Percentiles rank a stretch among this genome's conserved stretches.
phyloP scores from a whole-genome alignment of 2,329 filamentous ascomycete species.

The Lachnellula willkommii region DNA sequence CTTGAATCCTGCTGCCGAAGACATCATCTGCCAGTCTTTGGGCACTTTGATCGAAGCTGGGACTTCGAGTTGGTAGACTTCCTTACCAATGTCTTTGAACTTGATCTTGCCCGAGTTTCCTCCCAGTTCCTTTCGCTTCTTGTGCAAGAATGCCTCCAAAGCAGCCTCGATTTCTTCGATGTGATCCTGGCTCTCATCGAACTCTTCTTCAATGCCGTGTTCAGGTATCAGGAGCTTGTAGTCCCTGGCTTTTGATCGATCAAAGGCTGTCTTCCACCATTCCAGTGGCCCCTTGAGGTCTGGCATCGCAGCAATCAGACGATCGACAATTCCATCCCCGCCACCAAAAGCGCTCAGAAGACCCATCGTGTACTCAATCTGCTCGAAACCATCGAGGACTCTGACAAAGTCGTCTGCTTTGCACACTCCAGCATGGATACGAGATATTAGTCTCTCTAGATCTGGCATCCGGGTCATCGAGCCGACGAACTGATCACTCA shows the following conservation, averaged over 20 bases:
- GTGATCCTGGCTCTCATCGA: constrained; percentile 73
- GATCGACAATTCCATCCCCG: constrained; percentile 78
- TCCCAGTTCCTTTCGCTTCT: constrained; percentile 67
- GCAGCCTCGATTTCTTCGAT: constrained; percentile 72
- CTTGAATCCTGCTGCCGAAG: constrained; percentile 81
- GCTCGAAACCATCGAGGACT: constrained; percentile 92
- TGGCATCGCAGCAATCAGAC: constrained; percentile 80
- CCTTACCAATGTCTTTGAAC: constrained; percentile 85
- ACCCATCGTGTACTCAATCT: constrained; percentile 90
- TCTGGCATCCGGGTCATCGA: constrained; percentile 91
- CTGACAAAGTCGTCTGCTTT: constrained; percentile 87
- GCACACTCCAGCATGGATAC: constrained; percentile 88
- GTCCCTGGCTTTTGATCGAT: constrained; percentile 71
- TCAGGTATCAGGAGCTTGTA: constrained; percentile 81
- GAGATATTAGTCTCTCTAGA: constrained; percentile 86
- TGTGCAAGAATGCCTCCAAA: constrained; percentile 64
- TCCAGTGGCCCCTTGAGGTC: constrained; percentile 67
- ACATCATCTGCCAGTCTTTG: constrained; percentile 92
- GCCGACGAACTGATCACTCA: constrained; percentile 82
- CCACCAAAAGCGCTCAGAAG: constrained; percentile 68
- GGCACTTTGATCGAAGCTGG: constrained; percentile 81
- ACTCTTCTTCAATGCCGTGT: constrained; percentile 83
- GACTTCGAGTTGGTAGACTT: constrained; percentile 92
- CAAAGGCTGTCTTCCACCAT: constrained; percentile 90
- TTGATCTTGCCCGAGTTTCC: constrained; percentile 58